phyloP scores from a whole-genome alignment of 352 stramenopile genomes.

The Phytophthora fragariae region DNA sequence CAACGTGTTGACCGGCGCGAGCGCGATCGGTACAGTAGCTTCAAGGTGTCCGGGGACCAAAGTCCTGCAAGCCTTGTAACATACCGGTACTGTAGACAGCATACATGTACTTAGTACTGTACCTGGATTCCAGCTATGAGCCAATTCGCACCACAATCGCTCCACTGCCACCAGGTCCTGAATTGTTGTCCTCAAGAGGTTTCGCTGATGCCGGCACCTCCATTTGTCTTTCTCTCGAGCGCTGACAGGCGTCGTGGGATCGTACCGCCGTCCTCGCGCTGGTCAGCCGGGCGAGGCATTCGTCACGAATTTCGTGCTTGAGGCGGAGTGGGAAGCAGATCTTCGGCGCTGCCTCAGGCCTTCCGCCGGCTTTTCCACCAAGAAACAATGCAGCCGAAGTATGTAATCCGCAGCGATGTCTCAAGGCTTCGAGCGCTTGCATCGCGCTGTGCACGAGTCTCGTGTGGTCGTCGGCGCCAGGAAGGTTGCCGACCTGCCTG shows the following conservation, averaged over 20 bases:
- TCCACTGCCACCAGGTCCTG: neutral
- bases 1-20: conserved; percentile 4
- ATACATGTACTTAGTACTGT: no score
- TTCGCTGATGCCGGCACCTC: conserved; percentile 13
- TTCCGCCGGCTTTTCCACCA: conserved; percentile 10
- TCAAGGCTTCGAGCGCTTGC: conserved; percentile 1
- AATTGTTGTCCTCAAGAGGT: neutral
- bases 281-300: conserved; percentile 2
- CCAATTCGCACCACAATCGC: neutral
- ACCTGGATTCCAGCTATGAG: no score
- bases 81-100: no score
- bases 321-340: conserved; percentile 27
- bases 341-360: neutral
- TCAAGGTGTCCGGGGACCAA: neutral
- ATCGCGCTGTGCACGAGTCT: neutral
- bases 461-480: conserved; percentile 1
- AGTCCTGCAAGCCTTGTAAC: neutral
- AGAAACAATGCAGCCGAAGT: neutral
- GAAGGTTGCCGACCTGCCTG: neutral
- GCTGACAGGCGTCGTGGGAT: conserved; percentile 20
- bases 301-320: neutral
- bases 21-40: neutral
- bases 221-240: conserved; percentile 26
- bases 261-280: conserved; percentile 6
- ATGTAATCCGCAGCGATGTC: conserved; percentile 4